Conservation (phyloP, 345 rosid genomes). For the Eucalyptus marginata region DNA sequence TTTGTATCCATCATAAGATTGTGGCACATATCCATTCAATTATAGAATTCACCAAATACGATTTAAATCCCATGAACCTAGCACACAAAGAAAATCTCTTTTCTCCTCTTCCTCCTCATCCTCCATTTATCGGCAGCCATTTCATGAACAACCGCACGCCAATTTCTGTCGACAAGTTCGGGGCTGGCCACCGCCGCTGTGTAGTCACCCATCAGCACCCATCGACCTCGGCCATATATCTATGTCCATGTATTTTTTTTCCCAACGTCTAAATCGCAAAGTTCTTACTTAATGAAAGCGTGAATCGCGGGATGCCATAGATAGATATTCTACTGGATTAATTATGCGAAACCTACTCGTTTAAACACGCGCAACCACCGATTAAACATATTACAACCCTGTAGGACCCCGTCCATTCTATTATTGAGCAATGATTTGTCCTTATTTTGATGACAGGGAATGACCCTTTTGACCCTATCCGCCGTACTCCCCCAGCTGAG, state of each 20-base stretch:
- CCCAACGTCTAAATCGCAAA: background rate
- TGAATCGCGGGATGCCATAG: background rate
- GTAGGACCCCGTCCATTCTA: background rate
- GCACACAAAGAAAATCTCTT: background rate
- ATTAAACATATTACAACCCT: background rate
- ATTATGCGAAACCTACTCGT: background rate
- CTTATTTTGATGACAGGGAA: slow-evolving; percentile 33
- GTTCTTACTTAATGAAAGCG: background rate
- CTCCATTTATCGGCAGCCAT: background rate
- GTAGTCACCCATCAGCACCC: background rate
- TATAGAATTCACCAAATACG: background rate
- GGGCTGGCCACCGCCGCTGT: background rate
- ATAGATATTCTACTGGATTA: background rate
- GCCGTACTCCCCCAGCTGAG: slow-evolving; percentile 60
- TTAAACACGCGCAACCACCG: background rate
- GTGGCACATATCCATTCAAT: background rate
- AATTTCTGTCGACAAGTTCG: background rate
- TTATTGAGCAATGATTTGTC: background rate
- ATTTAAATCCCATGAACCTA: background rate
- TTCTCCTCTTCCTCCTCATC: background rate
- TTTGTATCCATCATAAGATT: background rate
- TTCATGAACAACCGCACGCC: background rate
- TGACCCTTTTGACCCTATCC: slow-evolving; percentile 60
- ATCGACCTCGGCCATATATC: background rate
- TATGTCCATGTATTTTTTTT: background rate